Base-by-base conservation (phyloP, 1,284 basidiomycete genomes). In the Pulchroboletus neoregius region DNA sequence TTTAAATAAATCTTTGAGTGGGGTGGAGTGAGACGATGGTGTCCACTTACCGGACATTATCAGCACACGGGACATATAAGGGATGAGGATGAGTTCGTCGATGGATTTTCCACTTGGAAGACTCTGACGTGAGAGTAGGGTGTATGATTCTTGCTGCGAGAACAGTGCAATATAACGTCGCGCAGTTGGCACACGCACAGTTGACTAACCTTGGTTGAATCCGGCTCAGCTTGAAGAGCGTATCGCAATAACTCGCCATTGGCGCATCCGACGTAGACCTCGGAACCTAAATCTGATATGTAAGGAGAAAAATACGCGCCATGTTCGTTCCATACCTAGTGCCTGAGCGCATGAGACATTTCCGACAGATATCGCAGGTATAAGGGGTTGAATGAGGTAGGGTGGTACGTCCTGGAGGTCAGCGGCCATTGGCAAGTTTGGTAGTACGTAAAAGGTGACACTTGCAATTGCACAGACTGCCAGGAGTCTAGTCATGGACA, bases 61-160 rank as follows among this genome's bases (percentile, higher is more conserved):
- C 26, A 93, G 70, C 1, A 78, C 78, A 31, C 82, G 79, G 12
- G 77, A 79, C 12, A 93, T 79, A 58, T 82, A 84, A 0, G 90
- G 88, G 16, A 89, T 66, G 11, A 94, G 70, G 10, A 86, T 76
- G 50, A 94, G 87, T 55, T 87, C 83, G 43, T 87, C 85, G 23
- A 94, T 72, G 1, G 87, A 70, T 55, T 82, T 84, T 39, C 76
- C 76, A 32, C 67, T 74, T 2, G 82, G 75, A 9, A 89, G 58
- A 11, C 68, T 73, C 61, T 87, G 85, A 30, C 82, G 78, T 15
- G 86, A 87, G 13, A 86, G 62, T 7, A 89, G 69, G 33, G 68
- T 71, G 58, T 91, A 87, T 10, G 81, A 75, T 49, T 79, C 80
- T 49, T 78, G 69, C 81, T 87, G 55, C 4, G 7, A 27, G 33